A percentile compares a stretch with the other conserved stretches of the same genome.
phyloP scores from a whole-genome alignment of 1,284 basidiomycete genomes.

The Boletus holoroseus region DNA sequence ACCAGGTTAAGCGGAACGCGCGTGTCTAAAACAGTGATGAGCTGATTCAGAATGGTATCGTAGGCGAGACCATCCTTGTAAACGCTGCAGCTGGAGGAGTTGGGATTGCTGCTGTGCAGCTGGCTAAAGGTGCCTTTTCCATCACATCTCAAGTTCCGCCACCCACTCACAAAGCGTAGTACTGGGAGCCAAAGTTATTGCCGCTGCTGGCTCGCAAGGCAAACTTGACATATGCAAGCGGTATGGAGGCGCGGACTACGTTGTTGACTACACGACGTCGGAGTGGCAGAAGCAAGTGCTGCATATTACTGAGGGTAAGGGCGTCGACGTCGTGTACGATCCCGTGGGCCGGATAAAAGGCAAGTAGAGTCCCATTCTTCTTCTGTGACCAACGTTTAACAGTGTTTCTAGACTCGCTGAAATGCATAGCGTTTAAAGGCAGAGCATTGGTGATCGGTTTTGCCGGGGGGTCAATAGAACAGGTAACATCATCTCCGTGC shows the following conservation, averaged over 20 bases:
- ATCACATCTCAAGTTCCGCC: neutral
- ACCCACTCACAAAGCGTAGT: conserved; percentile 37
- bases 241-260: conserved; percentile 66
- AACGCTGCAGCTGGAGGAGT: conserved; percentile 91
- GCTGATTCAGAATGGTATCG: conserved; percentile 11
- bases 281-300: conserved; percentile 76
- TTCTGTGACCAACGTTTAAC: neutral
- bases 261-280: conserved; percentile 59
- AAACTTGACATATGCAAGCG: conserved; percentile 68
- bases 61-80: conserved; percentile 85
- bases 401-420: conserved; percentile 54
- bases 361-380: conserved; percentile 24
- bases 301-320: conserved; percentile 71
- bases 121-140: conserved; percentile 65
- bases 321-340: conserved; percentile 86
- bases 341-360: conserved; percentile 79
- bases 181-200: conserved; percentile 75
- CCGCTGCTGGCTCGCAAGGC: conserved; percentile 63
- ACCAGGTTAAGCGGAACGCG: conserved; percentile 42
- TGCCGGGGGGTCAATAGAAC: conserved; percentile 84
- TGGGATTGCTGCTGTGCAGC: conserved; percentile 84
- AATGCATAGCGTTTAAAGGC: conserved; percentile 94
- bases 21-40: neutral
- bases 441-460: conserved; percentile 90
- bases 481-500: conserved; percentile 42